Evolutionary conservation across 805 yeast genomes (phyloP).

Genomic region (Wickerhamiella siamensis): DNA sequence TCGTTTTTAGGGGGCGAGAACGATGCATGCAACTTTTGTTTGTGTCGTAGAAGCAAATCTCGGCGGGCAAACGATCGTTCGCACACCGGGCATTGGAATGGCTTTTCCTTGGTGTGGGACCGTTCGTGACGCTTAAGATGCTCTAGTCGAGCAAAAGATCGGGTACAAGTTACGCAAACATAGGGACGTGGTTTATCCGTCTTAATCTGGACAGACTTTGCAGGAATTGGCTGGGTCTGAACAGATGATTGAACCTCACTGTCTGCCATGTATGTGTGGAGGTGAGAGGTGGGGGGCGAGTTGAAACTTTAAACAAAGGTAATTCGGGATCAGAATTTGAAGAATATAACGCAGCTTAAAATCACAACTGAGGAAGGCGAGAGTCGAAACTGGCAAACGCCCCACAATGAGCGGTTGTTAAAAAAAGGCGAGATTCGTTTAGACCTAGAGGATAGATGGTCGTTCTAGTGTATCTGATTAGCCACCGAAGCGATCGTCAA

Average conservation of each 20-base stretch:
- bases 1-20: slow-evolving; percentile 18
- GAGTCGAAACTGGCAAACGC: neutral
- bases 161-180: slow-evolving; percentile 74
- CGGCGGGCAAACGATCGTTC: slow-evolving; percentile 92
- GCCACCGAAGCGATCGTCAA: too few relatives aligned
- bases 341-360: too few relatives aligned
- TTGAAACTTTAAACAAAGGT: too few relatives aligned
- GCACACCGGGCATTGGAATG: slow-evolving; percentile 91
- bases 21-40: slow-evolving; percentile 67
- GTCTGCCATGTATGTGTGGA: neutral
- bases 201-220: slow-evolving; percentile 67
- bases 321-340: too few relatives aligned
- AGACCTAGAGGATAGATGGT: too few relatives aligned
- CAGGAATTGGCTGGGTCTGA: slow-evolving; percentile 57
- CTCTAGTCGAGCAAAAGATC: slow-evolving; percentile 91
- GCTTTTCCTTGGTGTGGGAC: slow-evolving; percentile 90
- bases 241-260: slow-evolving; percentile 11
- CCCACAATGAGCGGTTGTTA: too few relatives aligned
- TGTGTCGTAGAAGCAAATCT: slow-evolving; percentile 62
- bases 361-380: neutral
- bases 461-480: too few relatives aligned
- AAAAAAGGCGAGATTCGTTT: too few relatives aligned
- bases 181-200: slow-evolving; percentile 94
- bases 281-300: too few relatives aligned
- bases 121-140: slow-evolving; percentile 89